phyloP scores from a whole-genome alignment of 345 rosid genomes.

The Pugionium cornutum region DNA sequence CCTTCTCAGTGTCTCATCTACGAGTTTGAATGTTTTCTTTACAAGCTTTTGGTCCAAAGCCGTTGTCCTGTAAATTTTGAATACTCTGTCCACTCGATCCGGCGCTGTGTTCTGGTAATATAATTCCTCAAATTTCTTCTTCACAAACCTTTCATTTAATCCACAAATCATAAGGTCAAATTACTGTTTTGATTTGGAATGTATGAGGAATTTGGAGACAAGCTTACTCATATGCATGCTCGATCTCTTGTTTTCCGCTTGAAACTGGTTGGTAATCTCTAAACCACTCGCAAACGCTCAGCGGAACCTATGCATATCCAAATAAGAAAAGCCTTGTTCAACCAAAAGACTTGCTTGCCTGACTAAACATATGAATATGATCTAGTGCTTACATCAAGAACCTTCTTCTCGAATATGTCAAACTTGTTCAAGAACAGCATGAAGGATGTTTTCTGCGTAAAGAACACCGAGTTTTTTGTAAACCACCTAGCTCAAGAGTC shows the following conservation, averaged over 20 bases:
- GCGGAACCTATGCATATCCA: slow-evolving; percentile 59
- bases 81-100: slow-evolving; percentile 83
- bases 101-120: slow-evolving; percentile 87
- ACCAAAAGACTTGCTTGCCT: neutral
- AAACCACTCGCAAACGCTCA: slow-evolving; percentile 91
- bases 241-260: slow-evolving; percentile 88
- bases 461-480: slow-evolving; percentile 16
- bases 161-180: neutral
- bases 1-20: slow-evolving; percentile 87
- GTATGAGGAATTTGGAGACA: neutral
- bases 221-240: slow-evolving; percentile 94
- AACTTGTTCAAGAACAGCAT: slow-evolving; percentile 96
- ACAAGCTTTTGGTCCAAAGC: slow-evolving; percentile 97
- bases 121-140: slow-evolving; percentile 93
- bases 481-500: neutral
- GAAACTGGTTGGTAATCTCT: slow-evolving; percentile 90
- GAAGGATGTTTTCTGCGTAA: slow-evolving; percentile 91
- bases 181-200: neutral
- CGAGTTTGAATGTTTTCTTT: slow-evolving; percentile 97
- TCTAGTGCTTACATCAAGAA: slow-evolving; percentile 63
- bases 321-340: neutral
- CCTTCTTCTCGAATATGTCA: slow-evolving; percentile 94
- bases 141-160: slow-evolving; percentile 64
- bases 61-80: slow-evolving; percentile 91
- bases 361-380: slow-evolving; percentile 3